phyloP scores from a whole-genome alignment of 2,329 filamentous ascomycete genomes.

The Aureobasidium sp. region DNA sequence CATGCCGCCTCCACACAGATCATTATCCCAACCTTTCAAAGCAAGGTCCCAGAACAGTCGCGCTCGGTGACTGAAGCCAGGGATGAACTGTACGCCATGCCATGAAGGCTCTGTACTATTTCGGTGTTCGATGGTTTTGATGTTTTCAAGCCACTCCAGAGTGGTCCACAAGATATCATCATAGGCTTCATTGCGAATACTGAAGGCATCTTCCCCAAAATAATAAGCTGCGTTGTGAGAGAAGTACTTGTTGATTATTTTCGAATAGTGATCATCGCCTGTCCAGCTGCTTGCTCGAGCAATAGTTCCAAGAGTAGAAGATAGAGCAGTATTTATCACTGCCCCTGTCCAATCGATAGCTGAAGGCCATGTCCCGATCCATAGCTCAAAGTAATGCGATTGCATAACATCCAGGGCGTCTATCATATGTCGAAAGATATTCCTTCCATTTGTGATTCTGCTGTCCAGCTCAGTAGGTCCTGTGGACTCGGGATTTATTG shows the following conservation, averaged over 20 bases:
- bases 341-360: constrained; percentile 93
- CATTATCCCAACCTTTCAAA: constrained; percentile 69
- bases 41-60: constrained; percentile 80
- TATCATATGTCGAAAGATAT: background rate
- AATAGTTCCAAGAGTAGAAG: constrained; percentile 24
- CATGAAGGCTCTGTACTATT: constrained; percentile 44
- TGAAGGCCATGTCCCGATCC: constrained; percentile 72
- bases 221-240: constrained; percentile 69
- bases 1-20: constrained; percentile 80
- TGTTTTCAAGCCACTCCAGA: constrained; percentile 76
- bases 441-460: background rate
- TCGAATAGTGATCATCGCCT: background rate
- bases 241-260: constrained; percentile 64
- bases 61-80: constrained; percentile 71
- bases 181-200: constrained; percentile 68
- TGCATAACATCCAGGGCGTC: constrained; percentile 68
- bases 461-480: background rate
- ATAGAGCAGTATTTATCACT: constrained; percentile 70
- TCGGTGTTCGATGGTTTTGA: constrained; percentile 68
- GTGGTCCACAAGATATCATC: constrained; percentile 97
- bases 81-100: constrained; percentile 70
- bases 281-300: background rate
- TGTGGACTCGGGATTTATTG: background rate
- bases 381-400: constrained; percentile 62
- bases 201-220: constrained; percentile 74